A percentile compares a stretch with the other conserved stretches of the same genome.
Evolutionary conservation across 768 basidiomycete species (phyloP).

Genomic region (Suillus spraguei): DNA sequence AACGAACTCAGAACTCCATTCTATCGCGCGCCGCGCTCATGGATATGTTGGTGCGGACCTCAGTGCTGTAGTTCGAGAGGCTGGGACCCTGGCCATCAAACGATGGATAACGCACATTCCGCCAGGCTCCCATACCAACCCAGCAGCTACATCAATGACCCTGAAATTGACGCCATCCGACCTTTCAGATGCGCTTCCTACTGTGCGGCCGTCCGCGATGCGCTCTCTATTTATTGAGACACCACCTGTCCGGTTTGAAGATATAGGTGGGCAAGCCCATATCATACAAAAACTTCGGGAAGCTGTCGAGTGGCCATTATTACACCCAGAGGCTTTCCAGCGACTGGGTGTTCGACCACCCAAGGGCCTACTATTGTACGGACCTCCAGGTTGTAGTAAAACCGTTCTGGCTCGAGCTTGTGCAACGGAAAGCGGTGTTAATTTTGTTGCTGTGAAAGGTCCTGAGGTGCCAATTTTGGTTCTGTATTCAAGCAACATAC

Average conservation of each 20-base stretch:
- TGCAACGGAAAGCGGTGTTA: slow-evolving; percentile 91
- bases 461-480: slow-evolving; percentile 72
- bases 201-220: slow-evolving; percentile 91
- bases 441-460: slow-evolving; percentile 96
- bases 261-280: slow-evolving; percentile 84
- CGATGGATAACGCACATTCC: slow-evolving; percentile 55
- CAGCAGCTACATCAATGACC: slow-evolving; percentile 16
- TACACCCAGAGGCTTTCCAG: slow-evolving; percentile 84
- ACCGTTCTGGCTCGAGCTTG: slow-evolving; percentile 91
- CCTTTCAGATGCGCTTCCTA: slow-evolving; percentile 69
- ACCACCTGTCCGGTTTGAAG: slow-evolving; percentile 78
- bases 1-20: slow-evolving; percentile 55
- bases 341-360: slow-evolving; percentile 88
- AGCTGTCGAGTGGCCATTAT: slow-evolving; percentile 93
- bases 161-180: slow-evolving; percentile 60
- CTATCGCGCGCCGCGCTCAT: slow-evolving; percentile 79
- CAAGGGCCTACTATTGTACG: slow-evolving; percentile 89
- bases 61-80: slow-evolving; percentile 88
- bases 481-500: not conserved
- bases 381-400: slow-evolving; percentile 97
- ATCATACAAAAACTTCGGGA: slow-evolving; percentile 89
- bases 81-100: slow-evolving; percentile 90
- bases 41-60: slow-evolving; percentile 98
- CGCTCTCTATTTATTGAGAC: slow-evolving; percentile 90
- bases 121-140: slow-evolving; percentile 7